Evolutionary conservation across 176 grass and related monocot species (phyloP).

Genomic region (Aegilops bicornis): DNA sequence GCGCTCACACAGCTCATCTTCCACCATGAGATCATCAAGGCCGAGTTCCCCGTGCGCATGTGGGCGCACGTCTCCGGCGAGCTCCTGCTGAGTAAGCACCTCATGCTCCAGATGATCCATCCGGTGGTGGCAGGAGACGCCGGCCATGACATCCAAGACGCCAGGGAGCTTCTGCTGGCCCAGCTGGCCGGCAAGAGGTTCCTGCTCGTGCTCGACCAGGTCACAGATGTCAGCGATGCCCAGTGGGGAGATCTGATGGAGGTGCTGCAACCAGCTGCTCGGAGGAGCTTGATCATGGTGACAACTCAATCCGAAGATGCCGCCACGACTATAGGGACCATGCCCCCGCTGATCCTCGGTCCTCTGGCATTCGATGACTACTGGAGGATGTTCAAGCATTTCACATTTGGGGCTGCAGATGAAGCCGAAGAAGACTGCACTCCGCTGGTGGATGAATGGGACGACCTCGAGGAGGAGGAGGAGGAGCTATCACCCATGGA

Average conservation of each 20-base stretch:
- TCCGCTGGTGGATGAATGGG: slow-evolving; percentile 28
- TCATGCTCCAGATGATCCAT: slow-evolving; percentile 31
- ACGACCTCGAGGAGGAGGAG: neutral
- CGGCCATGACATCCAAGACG: neutral
- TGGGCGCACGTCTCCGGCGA: slow-evolving; percentile 35
- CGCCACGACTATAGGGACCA: neutral
- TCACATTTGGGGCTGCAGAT: slow-evolving; percentile 17
- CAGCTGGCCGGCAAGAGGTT: slow-evolving; percentile 24
- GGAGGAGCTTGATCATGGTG: slow-evolving; percentile 45
- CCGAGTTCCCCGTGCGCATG: slow-evolving; percentile 28
- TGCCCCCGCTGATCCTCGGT: neutral
- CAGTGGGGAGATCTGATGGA: slow-evolving; percentile 31
- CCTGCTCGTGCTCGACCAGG: slow-evolving; percentile 31
- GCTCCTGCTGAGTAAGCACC: neutral
- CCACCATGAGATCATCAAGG: slow-evolving; percentile 22
- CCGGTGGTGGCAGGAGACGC: neutral
- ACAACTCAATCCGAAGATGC: slow-evolving; percentile 25
- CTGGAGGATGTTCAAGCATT: slow-evolving; percentile 41
- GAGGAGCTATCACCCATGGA: slow-evolving; percentile 12
- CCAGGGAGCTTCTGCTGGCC: neutral
- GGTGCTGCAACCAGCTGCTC: neutral
- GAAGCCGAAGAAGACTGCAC: slow-evolving; percentile 34
- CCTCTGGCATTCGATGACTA: slow-evolving; percentile 16
- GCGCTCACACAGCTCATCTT: slow-evolving; percentile 29
- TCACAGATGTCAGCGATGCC: neutral